Percentiles rank a stretch among this genome's conserved stretches.
Conservation (phyloP, 1,284 basidiomycete genomes). For the Stygiomarasmius scandens region DNA sequence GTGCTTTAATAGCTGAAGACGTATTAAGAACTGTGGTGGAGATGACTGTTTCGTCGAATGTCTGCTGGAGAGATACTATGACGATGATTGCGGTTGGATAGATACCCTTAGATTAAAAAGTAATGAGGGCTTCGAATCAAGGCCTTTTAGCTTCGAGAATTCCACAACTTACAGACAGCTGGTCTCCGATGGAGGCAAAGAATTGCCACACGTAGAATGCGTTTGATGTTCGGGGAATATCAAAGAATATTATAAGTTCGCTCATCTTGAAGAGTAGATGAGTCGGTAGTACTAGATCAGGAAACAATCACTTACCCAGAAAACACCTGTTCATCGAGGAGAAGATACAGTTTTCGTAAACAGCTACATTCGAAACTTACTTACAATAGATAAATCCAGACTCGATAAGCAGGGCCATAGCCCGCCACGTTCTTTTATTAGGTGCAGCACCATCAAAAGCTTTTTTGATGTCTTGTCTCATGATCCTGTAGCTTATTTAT, state of each 20-base stretch:
- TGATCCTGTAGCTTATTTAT: not conserved
- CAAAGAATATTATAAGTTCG: constrained; percentile 2
- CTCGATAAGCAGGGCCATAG: constrained; percentile 1
- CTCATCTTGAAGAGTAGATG: not conserved
- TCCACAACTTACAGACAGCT: constrained; percentile 5
- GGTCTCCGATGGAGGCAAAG: constrained; percentile 8
- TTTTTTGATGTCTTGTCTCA: not conserved
- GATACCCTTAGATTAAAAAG: not conserved
- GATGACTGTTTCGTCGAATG: not conserved
- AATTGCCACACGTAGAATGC: not conserved
- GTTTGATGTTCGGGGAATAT: not conserved
- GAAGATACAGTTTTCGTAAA: not conserved
- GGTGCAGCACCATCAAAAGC: not conserved
- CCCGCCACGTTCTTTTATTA: not conserved
- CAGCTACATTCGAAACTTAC: not conserved
- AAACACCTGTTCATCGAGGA: not conserved
- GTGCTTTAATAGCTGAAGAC: no score
- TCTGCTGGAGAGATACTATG: constrained; percentile 3
- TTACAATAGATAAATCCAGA: constrained; percentile 8
- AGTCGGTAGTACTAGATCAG: no score
- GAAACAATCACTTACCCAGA: not conserved
- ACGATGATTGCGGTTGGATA: constrained; percentile 8
- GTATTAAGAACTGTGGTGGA: not conserved
- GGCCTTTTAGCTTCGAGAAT: not conserved
- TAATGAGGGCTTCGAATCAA: not conserved